Conservation (phyloP, 1,284 basidiomycete species). For the Cutaneotrichosporon dermatis region DNA sequence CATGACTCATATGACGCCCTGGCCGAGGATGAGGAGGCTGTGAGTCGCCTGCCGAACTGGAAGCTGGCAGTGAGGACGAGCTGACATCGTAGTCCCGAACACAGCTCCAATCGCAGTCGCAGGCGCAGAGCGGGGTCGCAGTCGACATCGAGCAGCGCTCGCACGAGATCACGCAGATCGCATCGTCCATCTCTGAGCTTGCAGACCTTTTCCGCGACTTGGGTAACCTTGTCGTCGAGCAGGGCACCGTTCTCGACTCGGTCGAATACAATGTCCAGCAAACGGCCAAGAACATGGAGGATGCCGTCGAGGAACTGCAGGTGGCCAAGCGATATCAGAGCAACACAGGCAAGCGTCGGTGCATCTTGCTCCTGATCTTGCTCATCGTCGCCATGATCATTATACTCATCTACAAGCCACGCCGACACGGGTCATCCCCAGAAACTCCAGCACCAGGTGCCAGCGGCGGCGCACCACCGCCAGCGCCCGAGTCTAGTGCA, state of each 20-base stretch:
- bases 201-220: slow-evolving; percentile 97
- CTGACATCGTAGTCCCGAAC: slow-evolving; percentile 32
- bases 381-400: slow-evolving; percentile 74
- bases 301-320: slow-evolving; percentile 79
- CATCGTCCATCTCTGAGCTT: slow-evolving; percentile 81
- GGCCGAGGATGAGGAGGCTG: slow-evolving; percentile 77
- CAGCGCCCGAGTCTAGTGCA: background rate
- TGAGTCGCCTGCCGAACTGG: slow-evolving; percentile 28
- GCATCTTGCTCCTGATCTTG: slow-evolving; percentile 85
- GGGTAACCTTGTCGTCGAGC: slow-evolving; percentile 88
- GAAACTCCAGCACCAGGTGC: background rate
- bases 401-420: slow-evolving; percentile 49
- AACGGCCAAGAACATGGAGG: slow-evolving; percentile 72
- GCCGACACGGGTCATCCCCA: slow-evolving; percentile 2
- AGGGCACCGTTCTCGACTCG: slow-evolving; percentile 92
- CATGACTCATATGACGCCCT: slow-evolving; percentile 72
- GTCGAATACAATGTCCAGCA: slow-evolving; percentile 97
- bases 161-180: slow-evolving; percentile 82
- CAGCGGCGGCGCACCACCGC: background rate
- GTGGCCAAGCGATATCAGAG: slow-evolving; percentile 86
- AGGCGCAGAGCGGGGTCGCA: slow-evolving; percentile 51
- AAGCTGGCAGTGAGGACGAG: slow-evolving; percentile 35
- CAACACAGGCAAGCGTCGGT: slow-evolving; percentile 82
- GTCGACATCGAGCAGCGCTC: slow-evolving; percentile 61
- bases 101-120: slow-evolving; percentile 40